These are phyloP conservation scores for Stagonosporopsis vannaccii DNA, from an alignment of 2,329 filamentous ascomycete genomes.

Conservation along the genomic window DNA sequence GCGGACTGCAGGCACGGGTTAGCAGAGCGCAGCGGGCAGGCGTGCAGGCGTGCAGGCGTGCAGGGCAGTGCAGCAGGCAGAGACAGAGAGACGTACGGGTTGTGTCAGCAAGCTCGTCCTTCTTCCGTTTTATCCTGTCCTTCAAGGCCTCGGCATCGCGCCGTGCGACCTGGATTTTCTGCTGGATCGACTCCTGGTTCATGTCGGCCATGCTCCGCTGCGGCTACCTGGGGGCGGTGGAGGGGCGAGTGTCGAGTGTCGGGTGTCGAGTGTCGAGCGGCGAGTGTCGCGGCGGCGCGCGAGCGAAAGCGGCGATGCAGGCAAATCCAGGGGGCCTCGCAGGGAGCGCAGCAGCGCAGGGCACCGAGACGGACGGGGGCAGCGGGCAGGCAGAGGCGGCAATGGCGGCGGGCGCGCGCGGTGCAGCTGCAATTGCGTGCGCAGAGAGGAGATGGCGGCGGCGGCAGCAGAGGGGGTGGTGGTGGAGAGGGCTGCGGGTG, in stretches of 20 bases:
- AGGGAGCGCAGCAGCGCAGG: constrained; percentile 39
- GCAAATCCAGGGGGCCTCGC: constrained; percentile 47
- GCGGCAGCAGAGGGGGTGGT: constrained; percentile 18
- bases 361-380: constrained; percentile 25
- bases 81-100: constrained; percentile 73
- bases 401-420: constrained; percentile 24
- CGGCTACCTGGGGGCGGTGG: constrained; percentile 17
- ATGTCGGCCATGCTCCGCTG: constrained; percentile 55
- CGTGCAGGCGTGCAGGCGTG: constrained; percentile 1
- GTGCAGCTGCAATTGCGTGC: constrained; percentile 31
- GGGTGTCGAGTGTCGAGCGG: not conserved
- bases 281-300: constrained; percentile 24
- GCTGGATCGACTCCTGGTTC: constrained; percentile 60
- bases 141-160: constrained; percentile 98
- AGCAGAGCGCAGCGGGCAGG: constrained; percentile 25
- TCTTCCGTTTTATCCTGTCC: constrained; percentile 99
- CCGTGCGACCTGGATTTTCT: constrained; percentile 89
- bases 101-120: constrained; percentile 98
- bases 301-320: constrained; percentile 25
- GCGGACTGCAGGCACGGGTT: constrained; percentile 69
- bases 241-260: constrained; percentile 1
- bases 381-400: constrained; percentile 18
- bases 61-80: constrained; percentile 3
- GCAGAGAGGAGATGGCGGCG: constrained; percentile 10
- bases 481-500: constrained; percentile 26